phyloP scores from a whole-genome alignment of 805 yeast genomes.

The Clavispora fructus region DNA sequence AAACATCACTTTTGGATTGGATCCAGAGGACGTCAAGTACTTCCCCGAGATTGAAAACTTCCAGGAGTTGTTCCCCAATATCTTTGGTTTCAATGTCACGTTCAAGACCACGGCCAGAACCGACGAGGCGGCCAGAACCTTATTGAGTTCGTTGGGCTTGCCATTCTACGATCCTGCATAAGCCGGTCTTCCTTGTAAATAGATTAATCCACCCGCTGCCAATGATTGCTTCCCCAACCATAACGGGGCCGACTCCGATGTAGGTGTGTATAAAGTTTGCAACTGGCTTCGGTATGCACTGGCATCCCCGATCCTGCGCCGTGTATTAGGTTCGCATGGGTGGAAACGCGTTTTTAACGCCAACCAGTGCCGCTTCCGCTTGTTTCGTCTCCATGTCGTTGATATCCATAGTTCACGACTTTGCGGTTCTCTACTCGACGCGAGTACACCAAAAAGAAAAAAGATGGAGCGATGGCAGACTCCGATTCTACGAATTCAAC shows the following conservation, averaged over 20 bases:
- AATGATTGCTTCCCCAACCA: neutral
- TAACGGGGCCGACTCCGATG: neutral
- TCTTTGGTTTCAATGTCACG: constrained; percentile 81
- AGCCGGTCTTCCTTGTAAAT: constrained; percentile 5
- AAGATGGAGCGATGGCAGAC: constrained; percentile 48
- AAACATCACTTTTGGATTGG: constrained; percentile 78
- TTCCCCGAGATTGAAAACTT: constrained; percentile 94
- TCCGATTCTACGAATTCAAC: constrained; percentile 44
- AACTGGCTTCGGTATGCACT: neutral
- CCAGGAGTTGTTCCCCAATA: constrained; percentile 82
- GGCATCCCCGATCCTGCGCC: neutral
- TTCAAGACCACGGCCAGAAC: constrained; percentile 86
- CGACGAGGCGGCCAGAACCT: constrained; percentile 82
- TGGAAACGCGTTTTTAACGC: neutral
- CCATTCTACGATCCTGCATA: constrained; percentile 49
- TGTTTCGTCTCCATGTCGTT: constrained; percentile 7
- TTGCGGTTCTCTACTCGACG: constrained; percentile 40
- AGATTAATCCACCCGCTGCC: neutral
- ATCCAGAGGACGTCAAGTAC: constrained; percentile 65
- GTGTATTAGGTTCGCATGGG: neutral
- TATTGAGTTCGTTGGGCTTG: constrained; percentile 75
- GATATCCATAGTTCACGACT: constrained; percentile 42
- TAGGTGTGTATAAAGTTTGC: neutral
- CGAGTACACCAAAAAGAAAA: constrained; percentile 43
- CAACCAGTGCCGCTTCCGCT: neutral